Evolutionary conservation across 441 rosid species (phyloP), one percentile per base, ranked within the genome.

Genomic region (Gossypium trilobum): DNA sequence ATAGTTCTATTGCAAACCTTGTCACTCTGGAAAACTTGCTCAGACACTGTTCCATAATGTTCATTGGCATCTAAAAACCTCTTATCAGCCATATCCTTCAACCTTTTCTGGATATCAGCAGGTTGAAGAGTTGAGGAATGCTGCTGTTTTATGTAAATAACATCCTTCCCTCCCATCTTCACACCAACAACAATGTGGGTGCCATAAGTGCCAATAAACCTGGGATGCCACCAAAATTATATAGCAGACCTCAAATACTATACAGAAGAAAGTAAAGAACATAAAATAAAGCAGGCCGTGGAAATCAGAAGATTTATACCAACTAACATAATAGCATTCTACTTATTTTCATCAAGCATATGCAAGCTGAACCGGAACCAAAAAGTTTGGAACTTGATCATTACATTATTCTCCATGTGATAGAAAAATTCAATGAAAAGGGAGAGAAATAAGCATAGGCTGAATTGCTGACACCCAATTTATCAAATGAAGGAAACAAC

Each of bases 141-240:
- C 73, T 85, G 93, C 78, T 95, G 96, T 73, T 93, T 95, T 58
- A 89, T 78, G 77, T 86, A 89, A 78, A 95, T 83, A 50, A 95
- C 97, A 82, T 95, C 97, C 83, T 92, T 92, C 63, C 98, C 99
- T 58, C 99, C 99, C 97, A 92, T 90, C 83, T 91, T 91, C 74
- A 95, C 86, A 60, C 96, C 91, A 82, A 87, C 93, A 68, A 92
- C 81, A 54, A 95, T 83, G 84, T 95, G 99, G 6, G 99, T 95
- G 31, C 99, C 99, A 79, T 82, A 92, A 20, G 61, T 84, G 72
- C 91, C 88, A 61, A 95, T 91, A 81, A 95, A 95, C 83, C 99
- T 94, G 87, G 63, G 73, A 82, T 31, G 54, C n/a, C 17, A 65
- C 10, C 42, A 48, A 48, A 2, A 46, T 16, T 19, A 63, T 63